Evolutionary conservation across 2,329 filamentous ascomycete species (phyloP), one percentile per base, ranked within the genome.

Genomic region (Aspergillus phoenicis): DNA sequence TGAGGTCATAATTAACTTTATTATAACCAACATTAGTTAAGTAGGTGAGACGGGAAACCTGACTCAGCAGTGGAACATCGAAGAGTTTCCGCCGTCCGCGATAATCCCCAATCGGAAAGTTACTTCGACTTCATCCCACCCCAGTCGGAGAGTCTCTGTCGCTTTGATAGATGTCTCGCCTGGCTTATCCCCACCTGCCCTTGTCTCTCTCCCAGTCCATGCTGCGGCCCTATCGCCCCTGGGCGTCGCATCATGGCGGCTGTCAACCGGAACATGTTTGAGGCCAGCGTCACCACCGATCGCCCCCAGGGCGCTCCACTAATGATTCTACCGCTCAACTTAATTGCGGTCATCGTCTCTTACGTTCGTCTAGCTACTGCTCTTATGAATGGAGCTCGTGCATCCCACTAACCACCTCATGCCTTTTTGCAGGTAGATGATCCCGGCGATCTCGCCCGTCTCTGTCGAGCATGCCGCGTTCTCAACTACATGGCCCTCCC

Each of bases 401-500:
- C 43, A 15, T 24, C 30, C 33, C 48, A 15, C 43, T 63, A 30
- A 62, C 47, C 11, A 39, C 49, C 8, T 38, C n/a, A 15, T 58
- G 52, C 41, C 20, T 41, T 56, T 64, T 64, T 52, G 68, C 67
- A 86, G 84, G 75, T 88, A 52, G 83, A 87, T 63, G 79, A 87
- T 75, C 77, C 80, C 47, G 82, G 75, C 61, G 86, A 88, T 69
- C 80, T 88, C 26, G 84, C 85, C 33, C 80, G 84, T 62, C 73
- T 87, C 57, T 87, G 85, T 64, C 81, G 85, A 60, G 86, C 85
- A 55, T 87, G 84, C 63, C 81, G 85, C 13, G 80, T 88, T 43
- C 80, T 88, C 66, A 85, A 87, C 66, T 89, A 88, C 75, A 87
- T 89, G 84, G 80, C 84, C 36, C 76, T 88, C 2, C 86, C 86